Evolutionary conservation across 2,329 filamentous ascomycete genomes (phyloP).

Genomic region (Aspergillus aculeatus): DNA sequence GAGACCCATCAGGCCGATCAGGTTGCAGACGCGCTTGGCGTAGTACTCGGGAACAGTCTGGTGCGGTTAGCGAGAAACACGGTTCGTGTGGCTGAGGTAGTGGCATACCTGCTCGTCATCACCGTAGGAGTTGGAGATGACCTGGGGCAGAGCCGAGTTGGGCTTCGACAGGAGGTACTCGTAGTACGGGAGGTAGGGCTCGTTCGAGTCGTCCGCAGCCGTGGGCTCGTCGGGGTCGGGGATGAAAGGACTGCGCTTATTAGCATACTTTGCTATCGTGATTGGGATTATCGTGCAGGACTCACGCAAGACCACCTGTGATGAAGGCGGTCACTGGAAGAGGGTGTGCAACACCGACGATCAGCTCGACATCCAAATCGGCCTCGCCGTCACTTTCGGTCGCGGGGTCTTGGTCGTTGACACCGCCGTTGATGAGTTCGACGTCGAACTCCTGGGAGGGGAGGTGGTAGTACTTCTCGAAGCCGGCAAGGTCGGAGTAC

Average conservation of each 20-base stretch:
- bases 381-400: constrained; percentile 52
- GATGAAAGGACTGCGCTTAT: constrained; percentile 46
- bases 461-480: constrained; percentile 43
- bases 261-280: not conserved
- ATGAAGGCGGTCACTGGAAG: constrained; percentile 44
- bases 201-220: constrained; percentile 55
- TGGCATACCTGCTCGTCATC: constrained; percentile 54
- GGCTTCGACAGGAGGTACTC: constrained; percentile 55
- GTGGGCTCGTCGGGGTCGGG: constrained; percentile 45
- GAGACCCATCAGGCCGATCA: constrained; percentile 64
- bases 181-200: constrained; percentile 66
- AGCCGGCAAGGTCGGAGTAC: constrained; percentile 47
- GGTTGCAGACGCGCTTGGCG: constrained; percentile 60
- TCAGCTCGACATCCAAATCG: constrained; percentile 60
- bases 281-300: not conserved
- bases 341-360: constrained; percentile 55
- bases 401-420: constrained; percentile 40
- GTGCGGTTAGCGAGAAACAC: accelerated
- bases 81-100: constrained; percentile 18
- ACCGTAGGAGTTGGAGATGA: constrained; percentile 65
- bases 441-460: constrained; percentile 36
- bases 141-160: constrained; percentile 55
- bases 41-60: constrained; percentile 61
- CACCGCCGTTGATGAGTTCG: constrained; percentile 41
- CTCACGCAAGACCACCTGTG: constrained; percentile 1